phyloP scores from a whole-genome alignment of 345 rosid genomes.

The Luvunga scandens region DNA sequence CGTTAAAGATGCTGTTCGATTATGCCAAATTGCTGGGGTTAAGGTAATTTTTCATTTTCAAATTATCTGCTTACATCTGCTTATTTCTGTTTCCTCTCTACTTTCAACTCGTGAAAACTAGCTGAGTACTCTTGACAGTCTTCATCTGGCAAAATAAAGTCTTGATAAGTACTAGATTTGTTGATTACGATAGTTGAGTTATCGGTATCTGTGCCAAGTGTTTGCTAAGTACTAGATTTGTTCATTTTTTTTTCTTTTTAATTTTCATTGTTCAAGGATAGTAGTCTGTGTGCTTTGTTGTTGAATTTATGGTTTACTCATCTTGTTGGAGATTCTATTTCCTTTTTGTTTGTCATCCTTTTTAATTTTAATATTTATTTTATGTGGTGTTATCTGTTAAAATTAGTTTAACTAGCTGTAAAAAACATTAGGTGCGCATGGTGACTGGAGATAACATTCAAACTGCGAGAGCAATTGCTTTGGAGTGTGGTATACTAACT shows the following conservation, averaged over 20 bases:
- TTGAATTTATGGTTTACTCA: not conserved
- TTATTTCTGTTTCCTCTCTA: not conserved
- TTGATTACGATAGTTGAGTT: not conserved
- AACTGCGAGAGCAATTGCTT: conserved; percentile 94
- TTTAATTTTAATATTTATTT: not conserved
- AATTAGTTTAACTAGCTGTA: not conserved
- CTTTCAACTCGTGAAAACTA: not conserved
- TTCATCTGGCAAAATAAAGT: not conserved
- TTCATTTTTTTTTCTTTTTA: not conserved
- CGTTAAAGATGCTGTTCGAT: conserved; percentile 66
- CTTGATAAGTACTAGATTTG: not conserved
- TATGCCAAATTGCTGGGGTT: conserved; percentile 88
- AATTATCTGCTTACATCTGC: not conserved
- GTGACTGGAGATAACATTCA: conserved; percentile 96
- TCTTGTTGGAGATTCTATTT: not conserved
- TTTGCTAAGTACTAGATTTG: no score
- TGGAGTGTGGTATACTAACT: conserved; percentile 85
- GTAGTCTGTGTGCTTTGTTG: not conserved
- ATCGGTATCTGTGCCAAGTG: not conserved
- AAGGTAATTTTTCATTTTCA: conserved; percentile 46
- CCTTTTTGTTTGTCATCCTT: not conserved
- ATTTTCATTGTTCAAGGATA: not conserved
- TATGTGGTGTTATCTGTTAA: not conserved
- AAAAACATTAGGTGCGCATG: conserved; percentile 77
- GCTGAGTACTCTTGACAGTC: not conserved